Base-by-base conservation (phyloP, 208 protist species). In the Vickermania spadyakhi region DNA sequence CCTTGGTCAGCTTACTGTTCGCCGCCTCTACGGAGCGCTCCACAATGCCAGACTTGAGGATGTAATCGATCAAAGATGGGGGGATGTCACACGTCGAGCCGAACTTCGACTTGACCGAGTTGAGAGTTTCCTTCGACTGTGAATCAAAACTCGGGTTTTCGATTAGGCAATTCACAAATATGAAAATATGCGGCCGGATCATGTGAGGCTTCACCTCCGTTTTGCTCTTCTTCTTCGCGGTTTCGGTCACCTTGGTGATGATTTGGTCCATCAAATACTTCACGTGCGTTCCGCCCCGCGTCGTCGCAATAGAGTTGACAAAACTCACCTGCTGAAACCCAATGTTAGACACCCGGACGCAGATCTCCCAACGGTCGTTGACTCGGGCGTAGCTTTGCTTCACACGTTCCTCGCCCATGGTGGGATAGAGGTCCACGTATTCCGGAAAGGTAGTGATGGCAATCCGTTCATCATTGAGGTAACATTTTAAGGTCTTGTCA, bases 91-190 rank as follows among this genome's bases (percentile, higher is more conserved):
- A 99, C 25, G 80, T 88, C 26, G 94, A 98, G 61, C 98, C 98
- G 76, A 99, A 99, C 60, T 94, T 85, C 42, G 60, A 73, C n/a
- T 77, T 70, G 23, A 91, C 81, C 11, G 96, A 98, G 26, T 92
- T 99, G 28, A 99, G 89, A 14, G 91, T 98, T 70, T 99, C 98
- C 86, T 99, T 99, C 21, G 98, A 99, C 88, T 99, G 98, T 22
- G 97, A 99, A 69, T 99, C 98, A 74, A 99, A 99, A 5, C 96
- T 75, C 2, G 99, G 99, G 74, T 99, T 99, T 29, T 98, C 98
- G 66, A 99, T 99, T 25, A 99, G 88, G 58, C 83, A 96, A 68
- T 99, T 99, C 51, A 99, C 79, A 75, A 99, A 99, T 25, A 99
- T 68, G 66, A 88, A 99, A n/a, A 99, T 59, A 74, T 99, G 94